Conservation (phyloP, 495 filamentous ascomycete genomes). For the Talaromyces adpressus region DNA sequence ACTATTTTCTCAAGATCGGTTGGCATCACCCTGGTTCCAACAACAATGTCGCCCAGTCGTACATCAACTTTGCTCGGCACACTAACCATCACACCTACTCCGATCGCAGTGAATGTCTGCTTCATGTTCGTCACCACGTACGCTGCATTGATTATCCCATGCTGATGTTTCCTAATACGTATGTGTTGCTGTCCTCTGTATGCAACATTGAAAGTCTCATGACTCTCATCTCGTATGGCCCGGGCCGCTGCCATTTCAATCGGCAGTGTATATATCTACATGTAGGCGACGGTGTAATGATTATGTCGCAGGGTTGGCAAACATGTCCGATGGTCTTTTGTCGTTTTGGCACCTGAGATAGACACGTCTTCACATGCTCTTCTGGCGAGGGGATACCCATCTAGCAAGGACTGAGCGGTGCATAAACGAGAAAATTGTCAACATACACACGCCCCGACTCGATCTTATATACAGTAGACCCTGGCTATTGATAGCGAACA, state of each 20-base stretch:
- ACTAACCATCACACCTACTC: slow-evolving; percentile 36
- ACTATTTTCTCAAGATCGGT: slow-evolving; percentile 9
- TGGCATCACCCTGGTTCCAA: slow-evolving; percentile 18
- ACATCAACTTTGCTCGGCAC: slow-evolving; percentile 30
- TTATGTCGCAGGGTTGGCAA: slow-evolving; percentile 8
- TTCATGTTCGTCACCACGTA: slow-evolving; percentile 14
- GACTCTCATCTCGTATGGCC: slow-evolving; percentile 23
- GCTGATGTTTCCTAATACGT: slow-evolving; percentile 17
- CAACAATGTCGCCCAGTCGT: slow-evolving; percentile 35
- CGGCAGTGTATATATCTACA: slow-evolving; percentile 27
- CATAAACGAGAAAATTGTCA: no score
- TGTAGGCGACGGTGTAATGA: slow-evolving; percentile 30
- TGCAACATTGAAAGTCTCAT: slow-evolving; percentile 12
- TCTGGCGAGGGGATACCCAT: background rate
- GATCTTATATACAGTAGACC: no score
- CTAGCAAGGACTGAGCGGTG: background rate
- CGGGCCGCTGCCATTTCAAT: slow-evolving; percentile 28
- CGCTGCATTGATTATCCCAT: slow-evolving; percentile 21
- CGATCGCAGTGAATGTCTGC: slow-evolving; percentile 14
- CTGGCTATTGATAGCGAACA: no score
- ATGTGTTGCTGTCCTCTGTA: slow-evolving; percentile 21
- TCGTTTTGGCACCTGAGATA: background rate
- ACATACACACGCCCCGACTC: no score
- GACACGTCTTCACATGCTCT: background rate
- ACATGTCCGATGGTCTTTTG: background rate